Evolutionary conservation across 2,329 filamentous ascomycete species (phyloP).

Genomic region (Didymella sp.): DNA sequence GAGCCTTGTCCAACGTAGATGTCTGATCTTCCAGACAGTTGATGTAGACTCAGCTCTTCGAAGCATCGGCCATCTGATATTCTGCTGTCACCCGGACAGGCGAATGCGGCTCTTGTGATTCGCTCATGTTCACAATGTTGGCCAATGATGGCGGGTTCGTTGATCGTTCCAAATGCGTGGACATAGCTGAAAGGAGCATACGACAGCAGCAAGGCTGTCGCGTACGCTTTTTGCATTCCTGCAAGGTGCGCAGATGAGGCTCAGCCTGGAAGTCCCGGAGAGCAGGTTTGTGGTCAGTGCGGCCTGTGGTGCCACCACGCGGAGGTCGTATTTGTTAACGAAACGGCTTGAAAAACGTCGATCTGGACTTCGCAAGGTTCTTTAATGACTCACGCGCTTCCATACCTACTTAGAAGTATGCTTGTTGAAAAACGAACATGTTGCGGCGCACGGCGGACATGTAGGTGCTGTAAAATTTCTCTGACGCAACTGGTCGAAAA

Average conservation of each 20-base stretch:
- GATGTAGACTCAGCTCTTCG: slow-evolving; percentile 29
- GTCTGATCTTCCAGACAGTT: slow-evolving; percentile 31
- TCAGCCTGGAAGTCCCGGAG: background rate
- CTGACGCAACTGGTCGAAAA: slow-evolving; percentile 16
- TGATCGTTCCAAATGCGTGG: slow-evolving; percentile 31
- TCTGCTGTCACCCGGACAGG: slow-evolving; percentile 18
- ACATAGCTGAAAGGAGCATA: background rate
- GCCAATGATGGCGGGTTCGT: slow-evolving; percentile 30
- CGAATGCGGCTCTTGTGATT: slow-evolving; percentile 33
- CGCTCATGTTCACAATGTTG: slow-evolving; percentile 39
- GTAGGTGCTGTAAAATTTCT: slow-evolving; percentile 6
- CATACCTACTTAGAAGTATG: slow-evolving; percentile 11
- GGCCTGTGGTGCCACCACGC: background rate
- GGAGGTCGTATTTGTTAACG: slow-evolving; percentile 7
- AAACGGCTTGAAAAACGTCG: slow-evolving; percentile 16
- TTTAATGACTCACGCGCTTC: slow-evolving; percentile 10
- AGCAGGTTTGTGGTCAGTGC: slow-evolving; percentile 9
- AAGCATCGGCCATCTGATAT: slow-evolving; percentile 34
- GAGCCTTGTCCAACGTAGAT: slow-evolving; percentile 30
- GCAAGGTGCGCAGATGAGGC: background rate
- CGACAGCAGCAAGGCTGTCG: slow-evolving; percentile 14
- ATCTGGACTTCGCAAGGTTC: slow-evolving; percentile 5
- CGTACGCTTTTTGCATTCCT: slow-evolving; percentile 13
- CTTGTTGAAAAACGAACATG: background rate
- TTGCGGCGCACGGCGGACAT: background rate